Base-by-base conservation (phyloP, 2,329 filamentous ascomycete genomes). In the Dactylella cylindrospora region DNA sequence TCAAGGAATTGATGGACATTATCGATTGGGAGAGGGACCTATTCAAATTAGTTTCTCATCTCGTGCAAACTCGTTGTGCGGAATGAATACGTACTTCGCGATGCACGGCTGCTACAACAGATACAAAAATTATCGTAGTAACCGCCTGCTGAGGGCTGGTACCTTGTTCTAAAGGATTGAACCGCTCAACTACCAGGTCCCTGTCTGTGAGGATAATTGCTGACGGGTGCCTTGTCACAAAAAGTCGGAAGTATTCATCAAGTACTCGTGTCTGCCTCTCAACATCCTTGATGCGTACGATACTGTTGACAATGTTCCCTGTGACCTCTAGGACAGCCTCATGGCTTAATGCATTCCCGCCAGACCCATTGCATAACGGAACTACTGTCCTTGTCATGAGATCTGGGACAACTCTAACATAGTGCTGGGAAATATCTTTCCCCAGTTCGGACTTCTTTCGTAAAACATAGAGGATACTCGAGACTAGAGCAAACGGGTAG, bases 381-480 rank as follows among this genome's bases (percentile, higher is more conserved):
- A 65, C 44, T 25, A 69, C 46, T 5, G 66, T 69, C 39, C 65
- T 66, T 15, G 65, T 67, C 20, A 69, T 41, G 2, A 71, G 45
- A 20, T 72, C 71, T 35, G 77, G 71, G 1, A 79, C 76, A 22
- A 82, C 76, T 38, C 78, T 78, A n/a, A 76, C 73, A 54, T 75
- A 78, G 65, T 79, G 29, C 70, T 68, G 25, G 74, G 73, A 38
- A 78, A 67, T 74, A 6, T 71, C 74, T 53, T 75, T 73, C 46
- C 71, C 67, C 9, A 72, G 67, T 66, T 76, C 70, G 10, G 73
- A 71, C 57, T 79, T 78, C 66, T 78, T 76, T 22, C 76, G 77
- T 71, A 85, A 79, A 2, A 81, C 79, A 70, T 82, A 84, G 1
- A 84, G 73, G 40, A 84, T 74, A 1, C 82, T 83, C 19, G 81